Percentiles rank a stretch among this genome's conserved stretches.
Conservation (phyloP, 2,329 filamentous ascomycete species). For the Madurella mycetomatis region DNA sequence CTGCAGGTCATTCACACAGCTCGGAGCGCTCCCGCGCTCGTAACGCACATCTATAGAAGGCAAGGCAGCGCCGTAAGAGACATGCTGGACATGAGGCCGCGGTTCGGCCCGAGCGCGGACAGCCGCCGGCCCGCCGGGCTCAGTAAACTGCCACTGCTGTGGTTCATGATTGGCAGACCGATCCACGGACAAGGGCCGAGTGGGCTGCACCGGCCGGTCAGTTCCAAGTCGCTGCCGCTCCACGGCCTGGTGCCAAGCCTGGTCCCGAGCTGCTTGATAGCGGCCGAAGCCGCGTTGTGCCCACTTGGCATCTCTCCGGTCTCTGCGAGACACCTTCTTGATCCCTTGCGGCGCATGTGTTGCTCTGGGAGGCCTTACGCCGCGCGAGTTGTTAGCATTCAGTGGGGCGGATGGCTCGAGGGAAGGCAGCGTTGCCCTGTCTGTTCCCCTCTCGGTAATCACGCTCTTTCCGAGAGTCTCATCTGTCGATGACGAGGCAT, state of each 20-base stretch:
- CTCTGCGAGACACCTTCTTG: slow-evolving; percentile 18
- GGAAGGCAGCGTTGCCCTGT: slow-evolving; percentile 1
- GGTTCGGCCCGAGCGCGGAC: slow-evolving; percentile 8
- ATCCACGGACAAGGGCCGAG: slow-evolving; percentile 8
- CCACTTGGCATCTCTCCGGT: slow-evolving; percentile 31
- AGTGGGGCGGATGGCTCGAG: neutral
- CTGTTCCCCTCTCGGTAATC: neutral
- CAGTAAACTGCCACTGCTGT: slow-evolving; percentile 8
- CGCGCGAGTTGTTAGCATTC: neutral
- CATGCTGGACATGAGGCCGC: slow-evolving; percentile 1
- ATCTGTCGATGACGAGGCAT: slow-evolving; percentile 11
- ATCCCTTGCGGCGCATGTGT: slow-evolving; percentile 14
- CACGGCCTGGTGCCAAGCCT: slow-evolving; percentile 32
- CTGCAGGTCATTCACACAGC: slow-evolving; percentile 1
- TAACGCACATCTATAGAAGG: neutral
- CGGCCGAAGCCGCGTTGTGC: slow-evolving; percentile 44
- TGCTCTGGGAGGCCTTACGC: slow-evolving; percentile 1
- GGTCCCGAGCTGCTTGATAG: slow-evolving; percentile 36
- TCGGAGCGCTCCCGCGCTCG: neutral
- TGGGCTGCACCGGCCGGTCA: slow-evolving; percentile 3
- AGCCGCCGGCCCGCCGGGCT: slow-evolving; percentile 2
- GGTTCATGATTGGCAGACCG: slow-evolving; percentile 17
- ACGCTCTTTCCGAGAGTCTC: neutral
- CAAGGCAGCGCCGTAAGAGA: slow-evolving; percentile 1
- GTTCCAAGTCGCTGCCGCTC: slow-evolving; percentile 28